Base-by-base conservation (phyloP, 441 rosid genomes). In the Hypseocharis bilobata region DNA sequence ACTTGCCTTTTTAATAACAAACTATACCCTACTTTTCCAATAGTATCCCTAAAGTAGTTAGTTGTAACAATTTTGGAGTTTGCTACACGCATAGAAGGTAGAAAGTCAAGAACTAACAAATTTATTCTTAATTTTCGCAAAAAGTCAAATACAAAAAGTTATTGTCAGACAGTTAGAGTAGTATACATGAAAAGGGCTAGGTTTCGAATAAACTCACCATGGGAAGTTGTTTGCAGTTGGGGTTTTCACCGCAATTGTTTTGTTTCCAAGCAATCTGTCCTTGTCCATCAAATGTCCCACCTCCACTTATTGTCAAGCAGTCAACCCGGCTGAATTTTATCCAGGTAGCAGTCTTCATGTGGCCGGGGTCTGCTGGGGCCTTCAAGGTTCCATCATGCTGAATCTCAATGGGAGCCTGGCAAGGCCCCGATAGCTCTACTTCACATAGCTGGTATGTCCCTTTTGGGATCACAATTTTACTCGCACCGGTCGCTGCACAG, bases 261-360 rank as follows among this genome's bases (percentile, higher is more conserved):
- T 54, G 29, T 0, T 55, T 32, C 87, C 91, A 86, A 20, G 78
- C 83, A 0, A 29, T 7, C 0, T 26, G 54, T 0, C 94, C 91
- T 67, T 81, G 78, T 36, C 91, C 96, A 14, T 88, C 88, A 13
- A 88, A 81, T 2, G 62, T 34, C 16, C 92, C 89, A n/a, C 76
- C 77, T 0, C 92, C 92, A 3, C 67, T 52, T 29, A 86, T 8
- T 0, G 75, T 77, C 1, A 85, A 69, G 4, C 62, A 49, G 0
- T 81, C 68, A 2, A 86, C 29, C 23, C 58, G n/a, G 1, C 52
- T 54, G 73, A 88, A 76, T 25, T 27, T 14, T 8, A 88, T 36
- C 92, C 90, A 88, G 34, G 60, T 54, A 0, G 67, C 68, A 0
- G 40, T 63, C 0, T 64, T 45, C 26, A 73, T 22, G 0, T 10